Conservation (phyloP, 495 filamentous ascomycete genomes). For the Astrothelium macrocarpum region DNA sequence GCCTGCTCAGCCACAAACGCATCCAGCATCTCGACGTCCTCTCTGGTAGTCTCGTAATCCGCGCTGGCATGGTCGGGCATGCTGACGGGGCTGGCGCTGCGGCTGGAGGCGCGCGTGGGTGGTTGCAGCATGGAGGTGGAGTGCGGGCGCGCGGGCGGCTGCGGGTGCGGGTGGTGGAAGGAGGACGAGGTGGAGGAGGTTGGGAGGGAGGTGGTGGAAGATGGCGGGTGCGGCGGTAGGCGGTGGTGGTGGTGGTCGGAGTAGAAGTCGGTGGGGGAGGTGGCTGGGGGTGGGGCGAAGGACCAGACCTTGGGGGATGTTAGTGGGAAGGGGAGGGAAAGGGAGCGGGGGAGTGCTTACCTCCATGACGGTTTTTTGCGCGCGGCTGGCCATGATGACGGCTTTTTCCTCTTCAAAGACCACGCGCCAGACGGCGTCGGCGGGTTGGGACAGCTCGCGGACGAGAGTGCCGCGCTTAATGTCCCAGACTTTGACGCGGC, state of each 20-base stretch:
- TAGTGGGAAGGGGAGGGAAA: too few species aligned
- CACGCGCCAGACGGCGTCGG: constrained; percentile 93
- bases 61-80: constrained; percentile 5
- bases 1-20: background rate
- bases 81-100: constrained; percentile 5
- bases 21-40: background rate
- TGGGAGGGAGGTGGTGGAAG: background rate
- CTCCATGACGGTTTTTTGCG: constrained; percentile 89
- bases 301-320: constrained; percentile 72
- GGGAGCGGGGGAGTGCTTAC: too few species aligned
- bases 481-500: constrained; percentile 95
- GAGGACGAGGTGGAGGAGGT: background rate
- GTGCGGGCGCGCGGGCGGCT: background rate
- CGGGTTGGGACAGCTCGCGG: constrained; percentile 77
- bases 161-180: background rate
- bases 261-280: constrained; percentile 26
- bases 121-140: background rate
- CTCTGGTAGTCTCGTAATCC: background rate
- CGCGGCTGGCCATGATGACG: constrained; percentile 83
- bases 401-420: constrained; percentile 98
- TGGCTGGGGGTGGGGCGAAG: constrained; percentile 70
- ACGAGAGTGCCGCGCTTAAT: constrained; percentile 82
- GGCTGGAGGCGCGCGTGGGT: background rate
- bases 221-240: too few species aligned
- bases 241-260: background rate